A percentile compares a stretch with the other conserved stretches of the same genome.
phyloP scores from a whole-genome alignment of 768 basidiomycete genomes.

The Kwoniella sp. region DNA sequence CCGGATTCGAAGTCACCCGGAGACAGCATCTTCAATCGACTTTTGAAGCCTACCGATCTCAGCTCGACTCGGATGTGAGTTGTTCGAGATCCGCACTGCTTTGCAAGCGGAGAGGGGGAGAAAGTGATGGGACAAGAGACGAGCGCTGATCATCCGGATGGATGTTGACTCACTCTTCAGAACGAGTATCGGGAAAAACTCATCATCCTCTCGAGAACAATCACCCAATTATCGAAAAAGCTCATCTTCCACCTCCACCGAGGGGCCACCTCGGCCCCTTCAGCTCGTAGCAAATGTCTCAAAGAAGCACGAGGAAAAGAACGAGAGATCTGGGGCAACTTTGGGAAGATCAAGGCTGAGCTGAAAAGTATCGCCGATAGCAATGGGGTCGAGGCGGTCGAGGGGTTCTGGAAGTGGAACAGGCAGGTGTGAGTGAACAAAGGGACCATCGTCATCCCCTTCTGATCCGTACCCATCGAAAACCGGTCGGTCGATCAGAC shows the following conservation, averaged over 20 bases:
- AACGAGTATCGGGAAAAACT: slow-evolving; percentile 86
- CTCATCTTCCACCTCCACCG: slow-evolving; percentile 91
- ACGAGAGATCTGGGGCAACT: slow-evolving; percentile 67
- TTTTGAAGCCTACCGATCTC: slow-evolving; percentile 45
- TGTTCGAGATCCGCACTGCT: not conserved
- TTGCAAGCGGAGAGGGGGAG: too few species aligned
- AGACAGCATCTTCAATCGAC: slow-evolving; percentile 43
- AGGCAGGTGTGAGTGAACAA: slow-evolving; percentile 49
- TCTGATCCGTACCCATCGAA: too few species aligned
- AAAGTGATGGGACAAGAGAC: not conserved
- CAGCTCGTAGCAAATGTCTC: slow-evolving; percentile 45
- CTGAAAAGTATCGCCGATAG: slow-evolving; percentile 23
- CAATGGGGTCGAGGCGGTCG: slow-evolving; percentile 14
- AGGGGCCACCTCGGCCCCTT: slow-evolving; percentile 55
- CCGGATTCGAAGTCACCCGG: slow-evolving; percentile 21
- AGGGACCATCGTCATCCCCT: too few species aligned
- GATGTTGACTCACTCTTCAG: slow-evolving; percentile 54
- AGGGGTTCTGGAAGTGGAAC: slow-evolving; percentile 45
- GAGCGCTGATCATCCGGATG: not conserved
- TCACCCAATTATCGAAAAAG: slow-evolving; percentile 89
- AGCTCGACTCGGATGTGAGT: slow-evolving; percentile 47
- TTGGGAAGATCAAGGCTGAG: slow-evolving; percentile 63
- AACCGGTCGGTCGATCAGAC: too few species aligned
- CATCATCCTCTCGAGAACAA: slow-evolving; percentile 84
- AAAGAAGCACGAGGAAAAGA: slow-evolving; percentile 63